Percentiles rank a stretch among this genome's conserved stretches.
These are phyloP conservation scores for Rosa multiflora DNA, from an alignment of 306 rosid species.

Conservation along the genomic window DNA sequence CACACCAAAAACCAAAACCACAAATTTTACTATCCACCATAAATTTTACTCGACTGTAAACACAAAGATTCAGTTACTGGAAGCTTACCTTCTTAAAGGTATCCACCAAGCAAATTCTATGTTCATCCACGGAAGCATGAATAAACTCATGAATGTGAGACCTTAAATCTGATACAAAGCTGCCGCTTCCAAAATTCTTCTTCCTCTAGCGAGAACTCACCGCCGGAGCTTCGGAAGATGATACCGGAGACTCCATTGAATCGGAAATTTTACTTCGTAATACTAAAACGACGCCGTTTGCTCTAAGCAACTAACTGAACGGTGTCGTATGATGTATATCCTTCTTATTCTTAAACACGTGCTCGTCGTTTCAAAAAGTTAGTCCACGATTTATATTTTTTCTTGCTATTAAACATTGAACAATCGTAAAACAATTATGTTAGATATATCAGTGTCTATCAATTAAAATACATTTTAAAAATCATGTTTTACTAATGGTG, in stretches of 20 bases:
- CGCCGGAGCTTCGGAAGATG: constrained; percentile 21
- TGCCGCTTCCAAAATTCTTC: constrained; percentile 49
- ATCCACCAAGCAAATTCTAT: constrained; percentile 54
- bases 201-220: constrained; percentile 52
- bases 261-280: background rate
- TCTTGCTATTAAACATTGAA: too few species aligned
- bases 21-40: background rate
- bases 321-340: too few species aligned
- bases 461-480: too few species aligned
- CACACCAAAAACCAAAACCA: background rate
- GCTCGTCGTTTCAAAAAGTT: too few species aligned
- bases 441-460: too few species aligned
- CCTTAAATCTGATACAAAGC: constrained; percentile 51
- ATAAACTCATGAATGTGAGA: constrained; percentile 53
- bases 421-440: too few species aligned
- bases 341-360: too few species aligned
- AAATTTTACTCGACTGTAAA: background rate
- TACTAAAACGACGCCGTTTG: background rate
- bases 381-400: too few species aligned
- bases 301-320: background rate
- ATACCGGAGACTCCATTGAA: background rate
- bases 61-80: background rate
- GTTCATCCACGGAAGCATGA: constrained; percentile 54
- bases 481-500: too few species aligned
- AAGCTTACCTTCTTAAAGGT: constrained; percentile 44